Base-by-base conservation (phyloP, 768 basidiomycete genomes). In the Mycena chlorophos region DNA sequence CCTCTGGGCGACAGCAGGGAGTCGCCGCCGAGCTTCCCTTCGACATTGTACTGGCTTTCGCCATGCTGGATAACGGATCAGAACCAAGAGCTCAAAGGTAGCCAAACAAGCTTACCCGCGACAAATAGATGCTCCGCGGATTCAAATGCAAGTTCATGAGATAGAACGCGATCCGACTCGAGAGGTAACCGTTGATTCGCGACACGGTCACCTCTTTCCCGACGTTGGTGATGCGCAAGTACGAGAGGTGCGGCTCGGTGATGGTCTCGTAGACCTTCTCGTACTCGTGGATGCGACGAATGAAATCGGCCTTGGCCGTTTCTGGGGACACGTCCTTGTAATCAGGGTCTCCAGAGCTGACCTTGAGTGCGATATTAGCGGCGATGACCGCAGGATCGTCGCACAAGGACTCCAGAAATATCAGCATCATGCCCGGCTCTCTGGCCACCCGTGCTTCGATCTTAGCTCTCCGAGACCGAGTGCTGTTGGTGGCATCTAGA, bases 1-100 rank as follows among this genome's bases (percentile, higher is more conserved):
- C 97, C 97, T 54, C 87, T 84, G 27, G 81, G 77, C 0, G 95
- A 98, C 42, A 99, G 75, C 17, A 85, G 71, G 0, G 97, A 91
- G 68, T 99, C 97, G n/a, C 97, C 97, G 22, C 97, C 97, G 56
- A 99, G 97, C 74, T 94, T 91, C 12, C 96, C 96, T 62, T 92
- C 87, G 4, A 99, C 84, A 65, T 99, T 99, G 73, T 83, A 98
- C 72, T 94, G 91, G 65, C 94, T 97, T 72, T 99, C 97, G 13
- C 97, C 97, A 65, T 99, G 97, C 95, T 98, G 68, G 22, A 49
- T 31, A 53, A 37, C 49, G 60, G 12, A 51, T 57, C 51, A n/a
- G n/a, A n/a, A n/a, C n/a, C n/a, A 27, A 52, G 54, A 43, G 22
- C 42, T 43, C 26, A 14, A 48, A n/a, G 3, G 58, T n/a, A 55